Base-by-base conservation (phyloP, 2,329 filamentous ascomycete genomes). In the Verticillium dahliae region DNA sequence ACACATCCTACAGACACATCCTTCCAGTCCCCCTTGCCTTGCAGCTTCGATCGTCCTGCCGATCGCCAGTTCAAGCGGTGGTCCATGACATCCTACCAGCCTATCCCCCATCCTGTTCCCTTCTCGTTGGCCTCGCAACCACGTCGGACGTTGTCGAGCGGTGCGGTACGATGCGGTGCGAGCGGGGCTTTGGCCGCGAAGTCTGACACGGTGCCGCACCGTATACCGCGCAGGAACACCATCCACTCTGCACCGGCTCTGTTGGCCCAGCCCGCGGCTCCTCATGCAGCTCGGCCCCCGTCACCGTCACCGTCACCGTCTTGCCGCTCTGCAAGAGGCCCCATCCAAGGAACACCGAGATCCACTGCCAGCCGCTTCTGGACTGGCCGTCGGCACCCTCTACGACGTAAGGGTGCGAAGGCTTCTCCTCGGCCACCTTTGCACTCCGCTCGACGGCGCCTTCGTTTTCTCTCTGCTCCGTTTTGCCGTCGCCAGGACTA, bases 131-230 rank as follows among this genome's bases (percentile, higher is more conserved):
- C 41, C 41, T 50, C 41, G 41, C 41, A 50, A 50, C 41, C 18
- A 11, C 2, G 41, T 18, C 41, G 41, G 41, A 50, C 41, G 41
- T 50, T 50, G 41, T 50, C 41, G n/a, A 50, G 41, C 41, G 41
- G 41, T 50, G 41, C 59, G 37, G 56, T 62, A 52, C 45, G 57
- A 60, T 56, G 61, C 33, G 60, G 54, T 61, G 62, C 62, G 57
- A 60, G 57, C 41, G 41, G 41, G 41, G 41, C n/a, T 22, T 3
- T 22, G n/a, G 41, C 41, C 41, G 41, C n/a, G 11, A 22, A 50
- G 15, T 15, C 41, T 18, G 15, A n/a, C 41, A 50, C 41, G 41
- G 41, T 50, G 41, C 41, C 41, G 41, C 41, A 50, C 41, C 41
- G 41, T 50, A 50, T 50, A 50, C 41, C 41, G n/a, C 6, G 35